Conservation (phyloP, 139 green algal genomes). For the Nannochloris sp. region DNA sequence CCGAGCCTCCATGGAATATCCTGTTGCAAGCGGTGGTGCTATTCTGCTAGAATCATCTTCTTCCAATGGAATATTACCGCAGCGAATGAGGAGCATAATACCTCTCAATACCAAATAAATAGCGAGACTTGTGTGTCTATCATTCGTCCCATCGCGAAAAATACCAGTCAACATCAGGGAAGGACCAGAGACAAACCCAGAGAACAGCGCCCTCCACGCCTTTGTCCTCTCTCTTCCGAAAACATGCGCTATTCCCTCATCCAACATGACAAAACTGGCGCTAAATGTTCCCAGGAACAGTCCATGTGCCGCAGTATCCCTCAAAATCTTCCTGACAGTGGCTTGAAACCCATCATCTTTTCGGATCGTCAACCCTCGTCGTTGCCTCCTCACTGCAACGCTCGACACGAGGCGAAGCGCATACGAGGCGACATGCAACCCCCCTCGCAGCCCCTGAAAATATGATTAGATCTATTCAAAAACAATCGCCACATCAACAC, state of each 20-base stretch:
- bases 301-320: conserved; percentile 56
- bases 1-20: not conserved
- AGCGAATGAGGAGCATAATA: conserved; percentile 74
- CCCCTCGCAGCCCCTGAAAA: conserved; percentile 24
- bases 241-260: conserved; percentile 59
- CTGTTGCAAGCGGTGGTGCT: not conserved
- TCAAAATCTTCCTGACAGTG: conserved; percentile 14
- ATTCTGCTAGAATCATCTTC: not conserved
- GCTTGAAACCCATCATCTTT: not conserved
- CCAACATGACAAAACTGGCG: conserved; percentile 52
- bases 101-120: conserved; percentile 83
- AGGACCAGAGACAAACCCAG: conserved; percentile 72
- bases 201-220: conserved; percentile 57
- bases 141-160: conserved; percentile 5
- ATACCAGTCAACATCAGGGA: conserved; percentile 61
- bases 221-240: conserved; percentile 16
- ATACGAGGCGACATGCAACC: conserved; percentile 30
- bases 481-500: too few relatives aligned
- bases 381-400: not conserved
- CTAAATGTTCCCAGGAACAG: conserved; percentile 59
- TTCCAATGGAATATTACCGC: conserved; percentile 60
- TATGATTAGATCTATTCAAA: too few relatives aligned
- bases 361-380: not conserved
- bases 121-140: conserved; percentile 70
- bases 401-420: conserved; percentile 19